Base-by-base conservation (phyloP, 345 rosid genomes). In the Iberis pinnata region DNA sequence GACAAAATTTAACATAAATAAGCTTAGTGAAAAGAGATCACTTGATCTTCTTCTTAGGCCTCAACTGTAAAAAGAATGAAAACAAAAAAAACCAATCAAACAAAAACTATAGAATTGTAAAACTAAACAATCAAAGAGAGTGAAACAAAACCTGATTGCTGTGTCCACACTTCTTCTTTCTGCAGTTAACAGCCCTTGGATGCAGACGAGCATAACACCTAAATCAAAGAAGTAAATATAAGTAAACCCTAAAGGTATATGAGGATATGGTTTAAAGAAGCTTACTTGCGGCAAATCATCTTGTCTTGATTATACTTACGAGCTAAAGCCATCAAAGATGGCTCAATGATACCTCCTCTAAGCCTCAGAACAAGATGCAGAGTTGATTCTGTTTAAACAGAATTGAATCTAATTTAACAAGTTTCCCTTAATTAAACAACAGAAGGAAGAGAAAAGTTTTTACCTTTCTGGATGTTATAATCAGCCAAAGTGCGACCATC, bases 151-250 rank as follows among this genome's bases (percentile, higher is more conserved):
- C 98, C 96, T 87, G 96, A 58, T 90, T 90, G 87, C 96, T 90
- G 51, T 90, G 98, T 6, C 98, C 98, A 46, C 98, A 90, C 72
- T 90, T 90, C 83, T 90, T 90, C 86, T 90, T 90, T 68, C 98
- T 61, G 73, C 98, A 90, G 73, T 90, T 90, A 12, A 90, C 98
- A 42, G 96, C 96, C 60, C 98, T 80, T 7, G 96, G 98, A 52
- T 90, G 98, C 60, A 86, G 81, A 18, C 95, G 95, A 4, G 95
- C 97, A 64, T 89, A 89, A 13, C 97, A 89, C 65, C 97, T 89
- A 47, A 17, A 32, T 32, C 10, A 6, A 29, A 12, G 5, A 11
- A 57, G 17, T 4, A 12, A 7, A 4, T 6, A 26, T 7, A 6
- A 26, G n/a, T n/a, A n/a, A n/a, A n/a, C n/a, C n/a, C n/a, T n/a